Percentiles rank a stretch among this genome's conserved stretches.
Evolutionary conservation across 1,139 yeast genomes (phyloP).

Genomic region (Geotrichum europaeum): DNA sequence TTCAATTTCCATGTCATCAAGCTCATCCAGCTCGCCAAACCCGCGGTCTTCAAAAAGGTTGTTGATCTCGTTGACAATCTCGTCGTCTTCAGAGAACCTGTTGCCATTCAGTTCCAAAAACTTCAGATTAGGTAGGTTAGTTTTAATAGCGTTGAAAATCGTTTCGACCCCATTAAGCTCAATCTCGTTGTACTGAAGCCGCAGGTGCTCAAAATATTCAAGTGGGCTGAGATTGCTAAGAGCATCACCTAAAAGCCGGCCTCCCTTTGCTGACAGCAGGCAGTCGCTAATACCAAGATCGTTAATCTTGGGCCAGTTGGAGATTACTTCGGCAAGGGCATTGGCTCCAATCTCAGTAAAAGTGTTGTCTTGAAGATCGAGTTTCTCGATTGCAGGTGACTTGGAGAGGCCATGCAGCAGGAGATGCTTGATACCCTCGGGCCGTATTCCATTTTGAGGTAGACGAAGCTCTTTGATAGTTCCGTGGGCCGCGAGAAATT

Average conservation of each 20-base stretch:
- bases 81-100: conserved; percentile 74
- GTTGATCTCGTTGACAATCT: conserved; percentile 48
- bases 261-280: conserved; percentile 72
- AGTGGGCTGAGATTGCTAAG: conserved; percentile 30
- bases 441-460: conserved; percentile 95
- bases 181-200: conserved; percentile 86
- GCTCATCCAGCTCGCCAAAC: conserved; percentile 76
- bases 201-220: conserved; percentile 48
- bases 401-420: conserved; percentile 63
- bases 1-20: conserved; percentile 89
- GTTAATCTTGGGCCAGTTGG: conserved; percentile 50
- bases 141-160: conserved; percentile 48
- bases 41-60: conserved; percentile 68
- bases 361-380: conserved; percentile 94
- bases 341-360: conserved; percentile 78
- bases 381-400: conserved; percentile 54
- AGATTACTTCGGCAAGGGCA: conserved; percentile 57
- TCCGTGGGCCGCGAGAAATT: conserved; percentile 71
- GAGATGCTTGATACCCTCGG: conserved; percentile 76
- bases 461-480: conserved; percentile 68
- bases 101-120: conserved; percentile 85
- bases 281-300: conserved; percentile 90
- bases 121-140: conserved; percentile 56
- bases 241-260: conserved; percentile 42
- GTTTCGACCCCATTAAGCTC: conserved; percentile 56